phyloP scores from a whole-genome alignment of 2,329 filamentous ascomycete species.

The Myrmaecium sp. region DNA sequence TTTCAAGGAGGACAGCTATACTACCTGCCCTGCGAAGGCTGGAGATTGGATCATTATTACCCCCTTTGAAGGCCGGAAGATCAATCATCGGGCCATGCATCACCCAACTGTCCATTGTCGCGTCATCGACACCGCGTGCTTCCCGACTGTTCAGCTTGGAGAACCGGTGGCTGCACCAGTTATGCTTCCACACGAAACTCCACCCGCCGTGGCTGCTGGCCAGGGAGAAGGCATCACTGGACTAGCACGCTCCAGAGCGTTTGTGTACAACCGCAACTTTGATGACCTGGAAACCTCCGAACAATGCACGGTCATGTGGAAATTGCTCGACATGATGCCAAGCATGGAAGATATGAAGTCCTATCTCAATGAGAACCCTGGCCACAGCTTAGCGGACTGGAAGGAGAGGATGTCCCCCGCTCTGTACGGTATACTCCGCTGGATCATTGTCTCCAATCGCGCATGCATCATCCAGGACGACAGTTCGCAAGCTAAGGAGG shows the following conservation, averaged over 20 bases:
- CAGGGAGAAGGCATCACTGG: too few relatives aligned
- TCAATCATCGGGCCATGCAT: too few relatives aligned
- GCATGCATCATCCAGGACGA: slow-evolving; percentile 72
- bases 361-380: slow-evolving; percentile 27
- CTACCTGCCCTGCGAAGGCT: slow-evolving; percentile 22
- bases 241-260: too few relatives aligned
- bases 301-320: slow-evolving; percentile 35
- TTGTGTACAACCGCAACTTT: slow-evolving; percentile 39
- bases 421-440: slow-evolving; percentile 53
- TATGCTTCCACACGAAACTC: slow-evolving; percentile 1
- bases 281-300: slow-evolving; percentile 30
- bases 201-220: too few relatives aligned
- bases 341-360: slow-evolving; percentile 39
- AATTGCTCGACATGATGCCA: slow-evolving; percentile 42
- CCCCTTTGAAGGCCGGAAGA: slow-evolving; percentile 8
- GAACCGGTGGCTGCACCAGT: too few relatives aligned
- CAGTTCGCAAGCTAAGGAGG: slow-evolving; percentile 9
- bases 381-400: slow-evolving; percentile 33
- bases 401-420: slow-evolving; percentile 44
- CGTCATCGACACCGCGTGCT: slow-evolving; percentile 28
- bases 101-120: slow-evolving; percentile 30
- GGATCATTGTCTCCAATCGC: slow-evolving; percentile 81
- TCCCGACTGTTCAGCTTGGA: slow-evolving; percentile 31
- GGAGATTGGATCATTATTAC: slow-evolving; percentile 40
- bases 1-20: too few relatives aligned